Percentiles rank a stretch among this genome's conserved stretches.
Evolutionary conservation across 805 yeast genomes (phyloP).

Genomic region (Priceomyces haplophilus): DNA sequence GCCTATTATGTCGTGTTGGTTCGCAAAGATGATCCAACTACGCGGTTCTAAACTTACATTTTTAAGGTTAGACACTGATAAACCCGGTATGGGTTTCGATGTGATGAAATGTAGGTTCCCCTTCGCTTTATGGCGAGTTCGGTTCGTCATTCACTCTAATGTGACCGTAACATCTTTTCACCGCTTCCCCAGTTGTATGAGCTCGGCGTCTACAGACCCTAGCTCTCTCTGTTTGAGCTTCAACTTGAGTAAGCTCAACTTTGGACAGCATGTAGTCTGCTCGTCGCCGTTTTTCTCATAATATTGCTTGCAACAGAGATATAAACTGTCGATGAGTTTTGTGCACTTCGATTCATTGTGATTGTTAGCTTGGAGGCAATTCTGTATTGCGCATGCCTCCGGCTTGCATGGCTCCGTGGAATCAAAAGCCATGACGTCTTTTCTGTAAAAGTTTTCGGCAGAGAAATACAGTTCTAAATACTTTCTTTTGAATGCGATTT

Average conservation of each 20-base stretch:
- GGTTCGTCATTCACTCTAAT: not conserved
- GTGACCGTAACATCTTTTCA: slow-evolving; percentile 2
- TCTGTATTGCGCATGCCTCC: slow-evolving; percentile 80
- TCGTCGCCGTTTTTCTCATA: slow-evolving; percentile 63
- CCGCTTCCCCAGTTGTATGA: slow-evolving; percentile 24
- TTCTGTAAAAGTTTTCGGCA: not conserved
- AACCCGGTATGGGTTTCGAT: no score
- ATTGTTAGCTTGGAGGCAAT: slow-evolving; percentile 59
- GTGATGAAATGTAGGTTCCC: not conserved
- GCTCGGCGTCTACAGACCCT: slow-evolving; percentile 58
- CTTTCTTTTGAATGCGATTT: not conserved
- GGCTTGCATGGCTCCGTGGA: slow-evolving; percentile 59
- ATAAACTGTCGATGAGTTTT: slow-evolving; percentile 62
- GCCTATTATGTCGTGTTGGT: slow-evolving; percentile 56
- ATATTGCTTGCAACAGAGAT: slow-evolving; percentile 69
- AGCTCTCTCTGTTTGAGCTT: slow-evolving; percentile 63
- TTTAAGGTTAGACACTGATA: not conserved
- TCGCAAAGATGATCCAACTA: slow-evolving; percentile 42
- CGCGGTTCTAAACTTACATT: slow-evolving; percentile 78
- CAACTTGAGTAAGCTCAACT: slow-evolving; percentile 55
- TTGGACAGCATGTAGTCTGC: slow-evolving; percentile 75
- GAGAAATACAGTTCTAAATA: not conserved
- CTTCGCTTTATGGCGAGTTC: no score
- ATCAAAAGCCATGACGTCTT: slow-evolving; percentile 3
- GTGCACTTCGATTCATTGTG: slow-evolving; percentile 78